A percentile compares a stretch with the other conserved stretches of the same genome.
Conservation (phyloP, 352 stramenopile species). For the Globisporangium perplexum region DNA sequence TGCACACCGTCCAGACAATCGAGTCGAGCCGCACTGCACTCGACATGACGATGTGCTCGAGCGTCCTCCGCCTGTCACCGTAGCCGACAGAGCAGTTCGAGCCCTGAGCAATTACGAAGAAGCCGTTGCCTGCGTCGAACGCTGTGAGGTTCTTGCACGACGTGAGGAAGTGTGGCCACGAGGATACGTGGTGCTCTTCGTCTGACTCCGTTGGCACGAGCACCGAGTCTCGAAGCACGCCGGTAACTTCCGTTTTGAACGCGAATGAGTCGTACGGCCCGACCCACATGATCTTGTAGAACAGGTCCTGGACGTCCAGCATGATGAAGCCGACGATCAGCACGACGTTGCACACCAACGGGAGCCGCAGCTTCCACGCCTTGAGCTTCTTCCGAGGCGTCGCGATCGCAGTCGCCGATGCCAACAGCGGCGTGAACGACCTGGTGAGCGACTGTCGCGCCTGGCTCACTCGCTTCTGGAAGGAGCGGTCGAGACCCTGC, state of each 20-base stretch:
- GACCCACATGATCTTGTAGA: constrained; percentile 26
- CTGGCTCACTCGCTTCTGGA: neutral
- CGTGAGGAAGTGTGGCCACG: constrained; percentile 19
- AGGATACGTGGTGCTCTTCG: constrained; percentile 5
- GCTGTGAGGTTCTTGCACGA: constrained; percentile 11
- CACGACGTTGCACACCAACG: constrained; percentile 8
- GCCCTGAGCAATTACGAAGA: constrained; percentile 18
- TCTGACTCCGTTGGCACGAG: neutral
- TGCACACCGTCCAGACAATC: constrained; percentile 22
- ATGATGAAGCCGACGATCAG: constrained; percentile 5
- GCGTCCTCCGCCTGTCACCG: neutral
- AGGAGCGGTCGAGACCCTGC: neutral
- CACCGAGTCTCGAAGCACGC: constrained; percentile 4
- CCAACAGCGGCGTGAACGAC: constrained; percentile 6
- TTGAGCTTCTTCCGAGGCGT: constrained; percentile 4
- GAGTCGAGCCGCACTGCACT: constrained; percentile 18
- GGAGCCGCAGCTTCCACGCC: constrained; percentile 8
- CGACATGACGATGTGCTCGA: constrained; percentile 15
- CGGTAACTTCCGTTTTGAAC: constrained; percentile 17
- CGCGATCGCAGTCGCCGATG: constrained; percentile 9
- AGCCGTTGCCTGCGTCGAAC: constrained; percentile 13
- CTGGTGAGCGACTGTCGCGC: neutral
- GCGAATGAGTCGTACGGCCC: constrained; percentile 17
- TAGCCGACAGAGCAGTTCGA: constrained; percentile 15
- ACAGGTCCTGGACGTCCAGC: constrained; percentile 20